Conservation (phyloP, 2,329 filamentous ascomycete species). For the Aspergillus thermomutatus region DNA sequence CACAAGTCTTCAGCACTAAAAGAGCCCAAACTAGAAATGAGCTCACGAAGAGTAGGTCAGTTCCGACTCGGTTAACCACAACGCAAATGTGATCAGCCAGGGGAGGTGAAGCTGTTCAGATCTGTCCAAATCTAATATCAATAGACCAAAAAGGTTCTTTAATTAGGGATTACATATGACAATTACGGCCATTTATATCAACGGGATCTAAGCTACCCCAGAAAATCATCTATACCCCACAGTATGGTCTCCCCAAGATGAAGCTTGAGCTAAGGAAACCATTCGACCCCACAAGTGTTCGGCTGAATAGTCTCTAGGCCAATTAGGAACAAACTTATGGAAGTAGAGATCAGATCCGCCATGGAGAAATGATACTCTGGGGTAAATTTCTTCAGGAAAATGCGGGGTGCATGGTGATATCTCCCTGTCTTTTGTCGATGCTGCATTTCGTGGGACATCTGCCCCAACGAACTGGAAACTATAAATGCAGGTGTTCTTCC, state of each 20-base stretch:
- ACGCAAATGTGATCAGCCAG: too few species aligned
- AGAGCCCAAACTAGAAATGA: too few species aligned
- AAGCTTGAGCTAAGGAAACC: too few species aligned
- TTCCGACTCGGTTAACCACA: too few species aligned
- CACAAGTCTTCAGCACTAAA: not conserved
- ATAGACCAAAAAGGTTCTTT: too few species aligned
- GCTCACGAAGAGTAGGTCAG: too few species aligned
- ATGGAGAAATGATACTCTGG: not conserved
- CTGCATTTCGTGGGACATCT: not conserved
- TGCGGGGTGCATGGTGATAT: not conserved
- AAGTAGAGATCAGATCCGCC: not conserved
- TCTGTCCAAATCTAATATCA: too few species aligned
- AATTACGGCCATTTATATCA: not conserved
- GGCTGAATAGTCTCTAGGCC: not conserved
- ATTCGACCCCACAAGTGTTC: not conserved
- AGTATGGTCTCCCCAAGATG: not conserved
- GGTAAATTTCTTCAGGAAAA: not conserved
- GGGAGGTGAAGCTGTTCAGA: too few species aligned
- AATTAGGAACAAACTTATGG: not conserved
- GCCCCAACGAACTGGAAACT: not conserved
- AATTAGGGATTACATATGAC: too few species aligned
- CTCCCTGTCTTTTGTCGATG: not conserved
- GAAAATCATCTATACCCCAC: not conserved
- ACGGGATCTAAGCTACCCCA: not conserved
- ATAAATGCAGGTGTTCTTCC: not conserved